These are phyloP conservation scores for Paramicrosporidium saccamoebae DNA, from an alignment of 371 early-diverging fungal genomes.

Conservation along the genomic window DNA sequence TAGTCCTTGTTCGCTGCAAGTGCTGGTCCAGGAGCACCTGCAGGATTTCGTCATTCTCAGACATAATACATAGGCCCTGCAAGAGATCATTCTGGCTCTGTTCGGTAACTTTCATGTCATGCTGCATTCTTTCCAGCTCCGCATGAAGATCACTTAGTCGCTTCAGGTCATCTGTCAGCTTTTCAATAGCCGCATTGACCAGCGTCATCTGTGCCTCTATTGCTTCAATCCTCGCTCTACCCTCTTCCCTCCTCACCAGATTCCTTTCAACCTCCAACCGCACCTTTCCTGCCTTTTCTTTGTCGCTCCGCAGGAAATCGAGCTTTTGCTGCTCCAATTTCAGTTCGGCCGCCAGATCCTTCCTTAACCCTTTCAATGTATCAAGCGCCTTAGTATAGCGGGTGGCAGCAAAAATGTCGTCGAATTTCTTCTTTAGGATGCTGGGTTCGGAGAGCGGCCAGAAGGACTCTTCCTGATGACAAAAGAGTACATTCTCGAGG, in stretches of 20 bases:
- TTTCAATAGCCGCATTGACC: background rate
- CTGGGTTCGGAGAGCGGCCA: constrained; percentile 89
- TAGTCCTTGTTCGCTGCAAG: too few species aligned
- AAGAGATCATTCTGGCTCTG: too few species aligned
- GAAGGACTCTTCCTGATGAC: constrained; percentile 96
- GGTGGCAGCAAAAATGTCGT: constrained; percentile 90
- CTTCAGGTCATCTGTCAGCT: background rate
- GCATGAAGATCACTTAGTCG: background rate
- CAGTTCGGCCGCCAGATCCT: constrained; percentile 22
- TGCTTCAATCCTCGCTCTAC: constrained; percentile 1
- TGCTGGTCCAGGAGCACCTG: too few species aligned
- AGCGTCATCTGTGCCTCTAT: constrained; percentile 4
- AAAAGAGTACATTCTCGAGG: constrained; percentile 94
- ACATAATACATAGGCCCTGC: too few species aligned
- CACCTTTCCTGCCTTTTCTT: constrained; percentile 30
- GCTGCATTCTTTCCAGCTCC: background rate
- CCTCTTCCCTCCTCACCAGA: constrained; percentile 2
- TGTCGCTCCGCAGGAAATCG: constrained; percentile 21
- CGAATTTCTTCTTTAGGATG: constrained; percentile 85
- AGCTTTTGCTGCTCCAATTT: constrained; percentile 25
- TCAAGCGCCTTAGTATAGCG: constrained; percentile 77
- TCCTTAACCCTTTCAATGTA: constrained; percentile 34
- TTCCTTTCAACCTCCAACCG: constrained; percentile 6
- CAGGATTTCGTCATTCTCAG: too few species aligned
- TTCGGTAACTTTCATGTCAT: too few species aligned